A percentile compares a stretch with the other conserved stretches of the same genome.
Evolutionary conservation across 176 grass and related monocot genomes (phyloP).

Genomic region (Tillandsia leiboldiana): DNA sequence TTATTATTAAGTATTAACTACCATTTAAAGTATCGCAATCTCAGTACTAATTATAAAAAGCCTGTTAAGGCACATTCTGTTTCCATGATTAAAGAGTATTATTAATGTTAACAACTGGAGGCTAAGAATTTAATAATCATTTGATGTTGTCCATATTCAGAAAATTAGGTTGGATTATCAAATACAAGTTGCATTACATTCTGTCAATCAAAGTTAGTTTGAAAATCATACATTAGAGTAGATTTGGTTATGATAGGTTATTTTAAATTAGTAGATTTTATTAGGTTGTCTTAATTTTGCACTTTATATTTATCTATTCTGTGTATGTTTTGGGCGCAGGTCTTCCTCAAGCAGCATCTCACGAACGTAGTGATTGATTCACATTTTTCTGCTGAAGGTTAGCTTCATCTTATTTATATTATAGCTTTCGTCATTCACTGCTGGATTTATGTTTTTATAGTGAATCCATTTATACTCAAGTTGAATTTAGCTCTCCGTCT

Average conservation of each 20-base stretch:
- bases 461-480: not conserved
- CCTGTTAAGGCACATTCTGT: too few relatives aligned
- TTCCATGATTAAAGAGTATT: too few relatives aligned
- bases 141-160: too few relatives aligned
- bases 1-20: too few relatives aligned
- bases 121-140: too few relatives aligned
- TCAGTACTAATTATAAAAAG: too few relatives aligned
- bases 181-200: too few relatives aligned
- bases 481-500: not conserved
- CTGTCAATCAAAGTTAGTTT: too few relatives aligned
- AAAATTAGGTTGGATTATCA: too few relatives aligned
- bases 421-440: not conserved
- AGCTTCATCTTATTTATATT: constrained; percentile 9
- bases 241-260: not conserved
- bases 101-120: too few relatives aligned
- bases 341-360: constrained; percentile 93
- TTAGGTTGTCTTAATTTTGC: not conserved
- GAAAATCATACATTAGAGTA: too few relatives aligned
- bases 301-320: not conserved
- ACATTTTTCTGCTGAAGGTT: constrained; percentile 86
- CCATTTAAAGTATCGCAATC: too few relatives aligned
- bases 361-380: constrained; percentile 75
- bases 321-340: constrained; percentile 36
- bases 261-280: not conserved
- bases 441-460: not conserved